A percentile compares a stretch with the other conserved stretches of the same genome.
These are phyloP conservation scores for Metschnikowia borealis DNA, from an alignment of 805 yeast genomes.

Conservation along the genomic window DNA sequence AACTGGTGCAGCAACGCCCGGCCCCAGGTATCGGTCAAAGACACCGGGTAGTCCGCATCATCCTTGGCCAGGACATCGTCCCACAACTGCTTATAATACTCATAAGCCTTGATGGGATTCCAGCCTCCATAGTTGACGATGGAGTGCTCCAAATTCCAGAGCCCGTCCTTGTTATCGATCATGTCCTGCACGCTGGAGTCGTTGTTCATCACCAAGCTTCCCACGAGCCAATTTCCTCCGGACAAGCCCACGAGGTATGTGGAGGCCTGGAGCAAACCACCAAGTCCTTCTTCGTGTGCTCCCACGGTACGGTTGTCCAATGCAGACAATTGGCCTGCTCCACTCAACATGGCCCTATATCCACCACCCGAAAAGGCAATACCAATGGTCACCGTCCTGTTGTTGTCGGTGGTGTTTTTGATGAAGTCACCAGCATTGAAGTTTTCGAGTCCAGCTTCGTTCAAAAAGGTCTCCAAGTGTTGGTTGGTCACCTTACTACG, in stretches of 20 bases:
- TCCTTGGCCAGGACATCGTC: constrained; percentile 28
- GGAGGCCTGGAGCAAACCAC: constrained; percentile 20
- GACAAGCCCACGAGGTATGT: constrained; percentile 19
- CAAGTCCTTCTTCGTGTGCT: constrained; percentile 19
- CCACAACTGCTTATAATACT: constrained; percentile 25
- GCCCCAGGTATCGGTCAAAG: constrained; percentile 43
- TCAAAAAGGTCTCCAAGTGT: constrained; percentile 44
- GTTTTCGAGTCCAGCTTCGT: constrained; percentile 43
- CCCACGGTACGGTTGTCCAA: constrained; percentile 63
- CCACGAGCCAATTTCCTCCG: constrained; percentile 59
- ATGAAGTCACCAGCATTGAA: constrained; percentile 44
- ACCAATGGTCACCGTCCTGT: constrained; percentile 47
- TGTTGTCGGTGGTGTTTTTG: constrained; percentile 24
- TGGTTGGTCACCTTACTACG: constrained; percentile 39
- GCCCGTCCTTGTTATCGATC: constrained; percentile 19
- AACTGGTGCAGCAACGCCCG: constrained; percentile 39
- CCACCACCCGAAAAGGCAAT: constrained; percentile 80
- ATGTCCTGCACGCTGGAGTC: constrained; percentile 49
- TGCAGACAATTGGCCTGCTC: constrained; percentile 81
- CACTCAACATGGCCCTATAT: constrained; percentile 81
- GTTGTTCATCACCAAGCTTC: constrained; percentile 56
- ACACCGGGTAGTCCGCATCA: constrained; percentile 35
- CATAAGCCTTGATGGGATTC: constrained; percentile 15
- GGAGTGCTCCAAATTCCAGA: constrained; percentile 35
- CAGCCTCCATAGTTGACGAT: constrained; percentile 25